Evolutionary conservation across 1,284 basidiomycete species (phyloP).

Genomic region (Meira nashicola): DNA sequence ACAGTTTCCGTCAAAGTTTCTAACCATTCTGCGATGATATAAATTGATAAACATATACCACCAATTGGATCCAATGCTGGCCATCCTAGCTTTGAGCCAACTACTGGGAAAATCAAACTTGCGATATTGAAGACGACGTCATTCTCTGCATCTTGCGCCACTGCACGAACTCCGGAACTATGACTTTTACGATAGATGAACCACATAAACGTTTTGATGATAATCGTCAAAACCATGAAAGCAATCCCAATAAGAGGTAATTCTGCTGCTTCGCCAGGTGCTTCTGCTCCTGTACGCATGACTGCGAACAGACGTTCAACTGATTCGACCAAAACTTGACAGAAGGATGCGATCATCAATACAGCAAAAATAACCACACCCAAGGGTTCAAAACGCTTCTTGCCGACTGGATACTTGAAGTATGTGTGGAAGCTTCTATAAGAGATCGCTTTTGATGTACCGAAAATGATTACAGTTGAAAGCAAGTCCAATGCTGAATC

Average conservation of each 20-base stretch:
- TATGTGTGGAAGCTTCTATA: slow-evolving; percentile 45
- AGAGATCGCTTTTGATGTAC: slow-evolving; percentile 40
- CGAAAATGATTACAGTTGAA: slow-evolving; percentile 56
- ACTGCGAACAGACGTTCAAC: slow-evolving; percentile 37
- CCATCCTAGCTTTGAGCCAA: slow-evolving; percentile 37
- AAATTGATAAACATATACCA: slow-evolving; percentile 17
- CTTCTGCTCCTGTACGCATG: slow-evolving; percentile 30
- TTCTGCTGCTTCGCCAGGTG: slow-evolving; percentile 20
- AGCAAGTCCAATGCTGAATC: slow-evolving; percentile 60
- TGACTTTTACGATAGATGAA: slow-evolving; percentile 52
- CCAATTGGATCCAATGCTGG: slow-evolving; percentile 48
- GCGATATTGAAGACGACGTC: slow-evolving; percentile 60
- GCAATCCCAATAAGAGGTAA: slow-evolving; percentile 48
- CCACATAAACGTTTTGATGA: slow-evolving; percentile 58
- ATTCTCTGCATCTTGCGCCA: slow-evolving; percentile 58
- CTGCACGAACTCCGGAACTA: slow-evolving; percentile 52
- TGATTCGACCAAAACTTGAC: slow-evolving; percentile 48
- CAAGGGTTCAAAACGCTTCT: slow-evolving; percentile 57
- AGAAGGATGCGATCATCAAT: slow-evolving; percentile 58
- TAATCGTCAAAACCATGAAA: slow-evolving; percentile 59
- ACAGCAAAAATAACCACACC: slow-evolving; percentile 59
- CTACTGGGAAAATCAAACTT: slow-evolving; percentile 59
- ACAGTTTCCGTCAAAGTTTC: slow-evolving; percentile 15
- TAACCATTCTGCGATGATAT: slow-evolving; percentile 15
- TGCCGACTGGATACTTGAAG: slow-evolving; percentile 58